Percentiles rank a stretch among this genome's conserved stretches.
phyloP scores from a whole-genome alignment of 805 yeast species.

The Torulaspora franciscae region DNA sequence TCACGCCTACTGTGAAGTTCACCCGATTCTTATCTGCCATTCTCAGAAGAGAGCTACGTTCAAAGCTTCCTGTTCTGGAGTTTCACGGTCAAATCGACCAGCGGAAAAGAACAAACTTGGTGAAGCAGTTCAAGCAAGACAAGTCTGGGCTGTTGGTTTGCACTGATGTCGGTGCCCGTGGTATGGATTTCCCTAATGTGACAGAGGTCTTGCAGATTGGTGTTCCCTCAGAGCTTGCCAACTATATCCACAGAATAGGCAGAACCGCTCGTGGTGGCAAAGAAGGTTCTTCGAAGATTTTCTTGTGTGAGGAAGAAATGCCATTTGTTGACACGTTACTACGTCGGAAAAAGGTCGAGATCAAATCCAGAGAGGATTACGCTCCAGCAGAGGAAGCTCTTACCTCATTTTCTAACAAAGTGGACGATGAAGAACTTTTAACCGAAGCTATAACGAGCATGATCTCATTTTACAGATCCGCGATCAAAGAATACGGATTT shows the following conservation, averaged over 20 bases:
- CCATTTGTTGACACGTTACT: constrained; percentile 50
- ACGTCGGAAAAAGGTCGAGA: constrained; percentile 49
- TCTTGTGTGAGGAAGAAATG: constrained; percentile 51
- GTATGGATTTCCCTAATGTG: constrained; percentile 90
- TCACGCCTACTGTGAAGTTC: constrained; percentile 70
- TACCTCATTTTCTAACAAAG: constrained; percentile 25
- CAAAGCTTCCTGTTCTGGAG: constrained; percentile 34
- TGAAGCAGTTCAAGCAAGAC: constrained; percentile 48
- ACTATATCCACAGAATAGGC: constrained; percentile 89
- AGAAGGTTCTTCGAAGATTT: constrained; percentile 64
- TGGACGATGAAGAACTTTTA: constrained; percentile 28
- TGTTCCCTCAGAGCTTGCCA: constrained; percentile 66
- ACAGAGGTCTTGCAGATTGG: constrained; percentile 81
- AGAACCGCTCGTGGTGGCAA: constrained; percentile 93
- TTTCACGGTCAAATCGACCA: constrained; percentile 78
- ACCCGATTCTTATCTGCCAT: constrained; percentile 53
- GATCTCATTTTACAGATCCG: constrained; percentile 38
- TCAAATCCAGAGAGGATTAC: constrained; percentile 42
- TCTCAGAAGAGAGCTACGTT: constrained; percentile 34
- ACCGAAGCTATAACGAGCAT: constrained; percentile 35
- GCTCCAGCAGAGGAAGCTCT: constrained; percentile 35
- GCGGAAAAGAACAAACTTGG: constrained; percentile 56
- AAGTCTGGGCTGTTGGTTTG: constrained; percentile 60
- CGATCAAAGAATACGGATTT: constrained; percentile 33
- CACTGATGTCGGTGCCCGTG: constrained; percentile 94